These are phyloP conservation scores for Aspergillus persii DNA, from an alignment of 2,329 filamentous ascomycete species.

Conservation along the genomic window DNA sequence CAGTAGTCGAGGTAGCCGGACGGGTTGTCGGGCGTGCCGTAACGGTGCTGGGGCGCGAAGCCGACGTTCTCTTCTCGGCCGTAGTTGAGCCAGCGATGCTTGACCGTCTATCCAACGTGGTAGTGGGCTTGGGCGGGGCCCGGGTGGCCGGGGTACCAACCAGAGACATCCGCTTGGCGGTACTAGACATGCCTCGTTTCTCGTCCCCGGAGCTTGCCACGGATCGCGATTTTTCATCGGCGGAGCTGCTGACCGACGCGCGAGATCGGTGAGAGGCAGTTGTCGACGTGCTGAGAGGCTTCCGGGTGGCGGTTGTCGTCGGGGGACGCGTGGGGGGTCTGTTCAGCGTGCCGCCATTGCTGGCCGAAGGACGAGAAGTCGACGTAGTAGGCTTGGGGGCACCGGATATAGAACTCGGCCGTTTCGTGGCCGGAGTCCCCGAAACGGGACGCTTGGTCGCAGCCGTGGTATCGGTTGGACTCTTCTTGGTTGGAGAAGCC, in stretches of 20 bases:
- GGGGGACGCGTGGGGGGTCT: constrained; percentile 46
- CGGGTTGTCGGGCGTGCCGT: constrained; percentile 25
- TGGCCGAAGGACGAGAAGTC: constrained; percentile 28
- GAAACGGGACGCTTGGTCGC: constrained; percentile 35
- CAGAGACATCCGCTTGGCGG: constrained; percentile 47
- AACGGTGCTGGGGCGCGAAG: constrained; percentile 19
- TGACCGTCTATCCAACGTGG: constrained; percentile 37
- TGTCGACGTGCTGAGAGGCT: constrained; percentile 36
- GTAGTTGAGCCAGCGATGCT: constrained; percentile 37
- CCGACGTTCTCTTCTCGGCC: constrained; percentile 28
- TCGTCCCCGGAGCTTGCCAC: constrained; percentile 47
- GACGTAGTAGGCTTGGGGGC: constrained; percentile 29
- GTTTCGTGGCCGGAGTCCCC: constrained; percentile 35
- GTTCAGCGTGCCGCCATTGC: constrained; percentile 39
- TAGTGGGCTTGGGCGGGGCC: constrained; percentile 31
- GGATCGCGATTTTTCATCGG: constrained; percentile 42
- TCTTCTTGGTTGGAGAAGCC: constrained; percentile 34
- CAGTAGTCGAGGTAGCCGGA: constrained; percentile 23
- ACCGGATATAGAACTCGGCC: constrained; percentile 35
- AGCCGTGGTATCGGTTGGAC: constrained; percentile 20
- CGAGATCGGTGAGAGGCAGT: constrained; percentile 41
- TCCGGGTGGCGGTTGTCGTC: constrained; percentile 33
- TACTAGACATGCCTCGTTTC: constrained; percentile 41
- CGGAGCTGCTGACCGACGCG: constrained; percentile 44
- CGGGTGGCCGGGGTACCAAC: constrained; percentile 37